Percentiles rank a stretch among this genome's conserved stretches.
Conservation (phyloP, 352 stramenopile genomes). For the Phytopythium boreale region DNA sequence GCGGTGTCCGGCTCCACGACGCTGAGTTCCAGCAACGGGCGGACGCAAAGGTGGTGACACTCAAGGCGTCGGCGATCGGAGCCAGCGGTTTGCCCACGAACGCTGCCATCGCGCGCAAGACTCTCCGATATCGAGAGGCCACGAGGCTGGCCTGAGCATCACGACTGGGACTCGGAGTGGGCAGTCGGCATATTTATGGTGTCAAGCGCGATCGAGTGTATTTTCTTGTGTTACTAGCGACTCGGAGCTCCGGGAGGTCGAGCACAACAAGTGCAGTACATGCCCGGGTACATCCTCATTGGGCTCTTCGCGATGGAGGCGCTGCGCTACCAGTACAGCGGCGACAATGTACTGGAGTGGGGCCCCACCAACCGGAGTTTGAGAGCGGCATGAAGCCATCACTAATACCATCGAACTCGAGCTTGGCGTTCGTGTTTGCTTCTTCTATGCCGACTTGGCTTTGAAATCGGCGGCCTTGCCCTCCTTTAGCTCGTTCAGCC, state of each 20-base stretch:
- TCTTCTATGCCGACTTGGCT: conserved; percentile 14
- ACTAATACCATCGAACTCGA: no score
- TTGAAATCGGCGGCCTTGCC: conserved; percentile 44
- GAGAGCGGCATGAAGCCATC: no score
- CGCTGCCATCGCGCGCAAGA: not conserved
- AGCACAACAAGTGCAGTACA: conserved; percentile 72
- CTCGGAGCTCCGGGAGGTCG: conserved; percentile 47
- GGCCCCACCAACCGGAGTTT: no score
- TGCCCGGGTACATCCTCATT: conserved; percentile 68
- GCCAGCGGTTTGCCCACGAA: not conserved
- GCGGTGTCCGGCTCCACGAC: not conserved
- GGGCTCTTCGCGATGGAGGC: conserved; percentile 70
- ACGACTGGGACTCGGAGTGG: no score
- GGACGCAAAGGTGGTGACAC: not conserved
- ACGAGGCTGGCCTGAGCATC: no score
- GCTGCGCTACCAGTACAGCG: conserved; percentile 75
- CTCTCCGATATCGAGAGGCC: not conserved
- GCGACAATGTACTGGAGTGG: no score
- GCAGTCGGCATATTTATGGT: no score
- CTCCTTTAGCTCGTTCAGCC: conserved; percentile 49
- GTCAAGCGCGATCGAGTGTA: no score
- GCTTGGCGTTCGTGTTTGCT: not conserved
- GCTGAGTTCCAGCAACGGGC: not conserved
- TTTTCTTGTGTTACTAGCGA: conserved; percentile 18
- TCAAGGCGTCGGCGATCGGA: not conserved